Base-by-base conservation (phyloP, 257 asterid genomes). In the Nicotiana otophora region DNA sequence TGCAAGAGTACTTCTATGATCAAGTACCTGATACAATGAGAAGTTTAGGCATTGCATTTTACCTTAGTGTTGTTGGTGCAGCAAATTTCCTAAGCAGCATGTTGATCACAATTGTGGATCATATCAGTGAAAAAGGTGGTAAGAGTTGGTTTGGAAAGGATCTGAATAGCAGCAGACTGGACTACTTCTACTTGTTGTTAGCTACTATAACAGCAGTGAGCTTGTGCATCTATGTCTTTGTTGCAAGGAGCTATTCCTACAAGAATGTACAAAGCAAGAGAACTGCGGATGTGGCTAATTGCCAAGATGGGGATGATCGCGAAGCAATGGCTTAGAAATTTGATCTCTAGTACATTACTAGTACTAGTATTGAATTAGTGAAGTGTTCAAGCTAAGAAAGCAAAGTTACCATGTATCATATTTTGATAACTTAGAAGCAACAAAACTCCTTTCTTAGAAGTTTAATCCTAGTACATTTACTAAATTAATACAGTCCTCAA, bases 1-100 rank as follows among this genome's bases (percentile, higher is more conserved):
- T 93, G 87, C 95, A 92, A 0, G 97, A 94, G 84, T 94, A 93
- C 63, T 94, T 94, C 81, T 91, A 91, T 36, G 81, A 93, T 19
- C 97, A 94, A 87, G 98, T 94, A 28, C 97, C 98, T 0, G 97
- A 89, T 84, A 87, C 91, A 84, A 93, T 93, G 97, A 93, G 92
- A 85, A 91, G 97, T 2, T 89, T 94, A 91, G 93, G 98, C 85
- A 93, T 95, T 0, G 97, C 97, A 16, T 82, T 93, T 30, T 94
- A 93, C 33, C 86, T 93, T 3, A 89, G 92, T 82, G 89, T 95
- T 1, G 87, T 94, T 1, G 89, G 97, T 46, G 91, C 92, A 90
- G 96, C 97, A 10, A 93, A 82, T 55, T 94, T 94, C 19, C 84
- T 93, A 0, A 92, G 97, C 23, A 94, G 98, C 23, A 58, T 94